phyloP scores from a whole-genome alignment of 805 yeast species.

The Myxozyma udenii region DNA sequence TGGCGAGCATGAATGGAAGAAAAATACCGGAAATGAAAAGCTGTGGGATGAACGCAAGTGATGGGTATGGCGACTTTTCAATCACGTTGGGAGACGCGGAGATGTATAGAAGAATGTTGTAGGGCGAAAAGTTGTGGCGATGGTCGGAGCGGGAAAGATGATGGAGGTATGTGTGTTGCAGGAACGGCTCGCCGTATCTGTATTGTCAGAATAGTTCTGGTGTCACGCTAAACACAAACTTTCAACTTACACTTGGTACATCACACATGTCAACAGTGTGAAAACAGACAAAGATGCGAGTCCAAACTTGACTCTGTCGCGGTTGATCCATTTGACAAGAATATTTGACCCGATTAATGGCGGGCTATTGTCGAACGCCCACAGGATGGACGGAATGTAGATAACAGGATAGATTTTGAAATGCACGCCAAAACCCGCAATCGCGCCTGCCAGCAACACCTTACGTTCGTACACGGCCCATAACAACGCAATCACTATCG shows the following conservation, averaged over 20 bases:
- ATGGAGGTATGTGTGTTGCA: conserved; percentile 75
- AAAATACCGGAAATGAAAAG: conserved; percentile 55
- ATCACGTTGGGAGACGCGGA: conserved; percentile 36
- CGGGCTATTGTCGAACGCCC: conserved; percentile 28
- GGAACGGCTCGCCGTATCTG: conserved; percentile 67
- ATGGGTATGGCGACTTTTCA: conserved; percentile 39
- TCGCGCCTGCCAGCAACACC: conserved; percentile 43
- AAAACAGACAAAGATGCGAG: conserved; percentile 47
- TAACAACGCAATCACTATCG: conserved; percentile 58
- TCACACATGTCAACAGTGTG: conserved; percentile 47
- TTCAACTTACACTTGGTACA: conserved; percentile 50
- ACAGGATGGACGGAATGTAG: conserved; percentile 61
- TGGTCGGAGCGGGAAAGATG: conserved; percentile 85
- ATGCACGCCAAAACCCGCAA: conserved; percentile 79
- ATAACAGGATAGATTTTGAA: conserved; percentile 90
- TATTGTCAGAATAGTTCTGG: not conserved
- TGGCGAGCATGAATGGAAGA: conserved; percentile 53
- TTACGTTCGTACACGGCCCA: conserved; percentile 45
- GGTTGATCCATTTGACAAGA: conserved; percentile 42
- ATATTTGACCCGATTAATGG: conserved; percentile 24
- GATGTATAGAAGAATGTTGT: conserved; percentile 61
- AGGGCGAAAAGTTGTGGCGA: conserved; percentile 89
- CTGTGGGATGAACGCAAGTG: conserved; percentile 83
- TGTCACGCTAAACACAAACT: not conserved
- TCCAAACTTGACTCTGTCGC: conserved; percentile 45